A percentile compares a stretch with the other conserved stretches of the same genome.
phyloP scores from a whole-genome alignment of 192 early-diverging fungal species.

The Radiomyces spectabilis region DNA sequence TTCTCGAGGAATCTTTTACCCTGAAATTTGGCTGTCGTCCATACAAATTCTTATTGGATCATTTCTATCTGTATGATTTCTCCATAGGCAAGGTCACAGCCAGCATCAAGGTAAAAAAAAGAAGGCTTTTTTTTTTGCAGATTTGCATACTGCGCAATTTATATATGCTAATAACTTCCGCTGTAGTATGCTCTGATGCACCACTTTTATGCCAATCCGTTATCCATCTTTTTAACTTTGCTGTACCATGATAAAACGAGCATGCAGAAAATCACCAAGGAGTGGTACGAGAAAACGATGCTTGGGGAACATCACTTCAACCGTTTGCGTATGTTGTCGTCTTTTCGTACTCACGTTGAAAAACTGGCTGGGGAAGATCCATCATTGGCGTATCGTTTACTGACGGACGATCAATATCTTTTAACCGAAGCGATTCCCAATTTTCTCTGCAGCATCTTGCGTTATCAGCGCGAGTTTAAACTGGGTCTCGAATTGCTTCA shows the following conservation, averaged over 20 bases:
- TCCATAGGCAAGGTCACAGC: constrained; percentile 70
- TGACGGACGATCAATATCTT: constrained; percentile 56
- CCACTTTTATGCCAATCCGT: constrained; percentile 79
- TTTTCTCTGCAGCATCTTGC: constrained; percentile 36
- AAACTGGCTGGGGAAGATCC: constrained; percentile 24
- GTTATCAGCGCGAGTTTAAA: constrained; percentile 54
- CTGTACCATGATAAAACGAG: not conserved
- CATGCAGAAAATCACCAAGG: not conserved
- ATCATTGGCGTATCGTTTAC: constrained; percentile 31
- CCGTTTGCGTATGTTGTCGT: constrained; percentile 63
- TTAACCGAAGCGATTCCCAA: constrained; percentile 39
- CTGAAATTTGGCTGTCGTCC: constrained; percentile 63
- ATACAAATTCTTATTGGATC: constrained; percentile 72
- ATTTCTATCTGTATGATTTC: constrained; percentile 72
- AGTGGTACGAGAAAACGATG: constrained; percentile 9
- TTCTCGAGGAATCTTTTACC: constrained; percentile 40
- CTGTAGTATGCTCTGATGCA: constrained; percentile 82
- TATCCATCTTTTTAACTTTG: constrained; percentile 40
- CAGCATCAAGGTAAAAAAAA: constrained; percentile 53
- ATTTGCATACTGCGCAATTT: not conserved
- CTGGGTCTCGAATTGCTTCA: constrained; percentile 51
- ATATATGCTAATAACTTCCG: no score
- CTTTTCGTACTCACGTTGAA: constrained; percentile 54
- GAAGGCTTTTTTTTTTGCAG: not conserved
- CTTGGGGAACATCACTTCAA: constrained; percentile 49